These are phyloP conservation scores for Rhizoclosmatium sp. DNA, from an alignment of 192 early-diverging fungal genomes.

Conservation along the genomic window DNA sequence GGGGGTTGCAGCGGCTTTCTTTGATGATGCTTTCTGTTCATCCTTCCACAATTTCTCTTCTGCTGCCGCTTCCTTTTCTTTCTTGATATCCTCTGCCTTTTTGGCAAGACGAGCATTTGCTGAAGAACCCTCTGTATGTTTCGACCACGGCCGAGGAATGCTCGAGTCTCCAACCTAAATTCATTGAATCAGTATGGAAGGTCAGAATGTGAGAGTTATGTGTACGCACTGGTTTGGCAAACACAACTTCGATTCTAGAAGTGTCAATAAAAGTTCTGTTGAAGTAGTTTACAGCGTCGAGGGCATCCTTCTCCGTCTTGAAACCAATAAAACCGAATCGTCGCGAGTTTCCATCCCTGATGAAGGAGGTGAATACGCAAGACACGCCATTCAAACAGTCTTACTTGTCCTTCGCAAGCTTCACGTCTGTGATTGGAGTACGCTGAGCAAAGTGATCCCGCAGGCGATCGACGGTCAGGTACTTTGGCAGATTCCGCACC, in stretches of 20 bases:
- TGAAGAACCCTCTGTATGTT: slow-evolving; percentile 86
- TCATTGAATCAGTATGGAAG: neutral
- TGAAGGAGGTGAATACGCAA: neutral
- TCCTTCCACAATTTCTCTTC: slow-evolving; percentile 31
- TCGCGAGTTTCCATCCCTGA: slow-evolving; percentile 80
- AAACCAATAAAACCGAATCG: slow-evolving; percentile 95
- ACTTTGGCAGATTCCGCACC: slow-evolving; percentile 96
- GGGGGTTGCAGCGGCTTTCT: slow-evolving; percentile 13
- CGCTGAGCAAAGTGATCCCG: slow-evolving; percentile 83
- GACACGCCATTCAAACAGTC: slow-evolving; percentile 25
- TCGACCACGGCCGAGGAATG: slow-evolving; percentile 90
- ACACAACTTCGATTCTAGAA: slow-evolving; percentile 84
- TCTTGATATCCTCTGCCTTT: slow-evolving; percentile 41
- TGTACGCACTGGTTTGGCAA: slow-evolving; percentile 77
- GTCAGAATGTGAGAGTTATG: neutral
- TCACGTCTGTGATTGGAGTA: slow-evolving; percentile 91
- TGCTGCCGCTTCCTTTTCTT: slow-evolving; percentile 29
- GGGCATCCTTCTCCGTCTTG: slow-evolving; percentile 85
- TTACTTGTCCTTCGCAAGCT: slow-evolving; percentile 83
- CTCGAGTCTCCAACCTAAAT: slow-evolving; percentile 76
- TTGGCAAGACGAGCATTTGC: slow-evolving; percentile 62
- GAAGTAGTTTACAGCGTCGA: slow-evolving; percentile 82
- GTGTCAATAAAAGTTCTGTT: slow-evolving; percentile 94
- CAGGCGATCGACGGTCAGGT: slow-evolving; percentile 84
- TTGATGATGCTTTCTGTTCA: neutral